Conservation (phyloP, 1,139 yeast genomes). For the Hyphopichia khmerensis region DNA sequence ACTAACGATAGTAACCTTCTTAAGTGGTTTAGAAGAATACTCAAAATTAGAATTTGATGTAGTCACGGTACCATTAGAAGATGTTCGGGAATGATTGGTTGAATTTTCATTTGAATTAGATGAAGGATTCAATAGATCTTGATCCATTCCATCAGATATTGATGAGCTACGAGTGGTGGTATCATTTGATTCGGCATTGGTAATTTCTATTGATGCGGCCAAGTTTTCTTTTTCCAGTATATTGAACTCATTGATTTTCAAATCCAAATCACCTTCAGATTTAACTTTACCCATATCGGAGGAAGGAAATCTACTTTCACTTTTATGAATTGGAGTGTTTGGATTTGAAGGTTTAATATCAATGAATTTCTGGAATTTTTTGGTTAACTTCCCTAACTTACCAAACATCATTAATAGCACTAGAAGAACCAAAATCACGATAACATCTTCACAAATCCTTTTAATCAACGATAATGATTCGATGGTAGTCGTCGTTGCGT, state of each 20-base stretch:
- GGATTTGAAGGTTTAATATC: not conserved
- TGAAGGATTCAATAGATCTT: not conserved
- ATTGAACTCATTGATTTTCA: not conserved
- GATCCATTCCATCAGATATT: not conserved
- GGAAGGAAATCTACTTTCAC: conserved; percentile 4
- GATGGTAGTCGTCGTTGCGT: conserved; percentile 1
- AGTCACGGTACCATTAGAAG: not conserved
- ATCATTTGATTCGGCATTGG: conserved; percentile 10
- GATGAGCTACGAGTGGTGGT: not conserved
- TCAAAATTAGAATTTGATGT: not conserved
- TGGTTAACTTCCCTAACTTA: conserved; percentile 32
- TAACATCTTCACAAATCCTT: conserved; percentile 50
- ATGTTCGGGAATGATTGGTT: not conserved
- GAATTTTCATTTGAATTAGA: not conserved
- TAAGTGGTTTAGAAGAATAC: conserved; percentile 8
- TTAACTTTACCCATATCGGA: not conserved
- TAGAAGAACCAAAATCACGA: conserved; percentile 36
- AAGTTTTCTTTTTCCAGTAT: not conserved
- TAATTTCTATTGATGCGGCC: conserved; percentile 8
- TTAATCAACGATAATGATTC: conserved; percentile 14
- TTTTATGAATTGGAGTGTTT: not conserved
- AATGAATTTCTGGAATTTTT: conserved; percentile 8
- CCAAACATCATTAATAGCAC: conserved; percentile 31
- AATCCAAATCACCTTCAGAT: conserved; percentile 9
- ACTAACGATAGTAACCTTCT: conserved; percentile 31